Base-by-base conservation (phyloP, 169 alveolate genomes). In the Babesia sp. region DNA sequence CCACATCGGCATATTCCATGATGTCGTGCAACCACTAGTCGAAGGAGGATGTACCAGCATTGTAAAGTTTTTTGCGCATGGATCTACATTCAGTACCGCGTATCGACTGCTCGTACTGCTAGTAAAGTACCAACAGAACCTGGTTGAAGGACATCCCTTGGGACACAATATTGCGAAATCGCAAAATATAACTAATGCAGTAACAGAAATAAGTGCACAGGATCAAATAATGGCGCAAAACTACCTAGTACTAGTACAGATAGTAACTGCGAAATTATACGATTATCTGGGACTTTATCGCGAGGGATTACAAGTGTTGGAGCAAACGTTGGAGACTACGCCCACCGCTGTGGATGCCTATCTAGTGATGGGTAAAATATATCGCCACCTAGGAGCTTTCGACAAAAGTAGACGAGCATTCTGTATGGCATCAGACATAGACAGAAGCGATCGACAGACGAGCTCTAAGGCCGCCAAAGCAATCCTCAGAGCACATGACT, bases 381-480 rank as follows among this genome's bases (percentile, higher is more conserved):
- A 75, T 22, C 28, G 45, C 22, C 85, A 75, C 51, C 11, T 75
- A 42, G 76, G 85, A 4, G 71, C 34, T 20, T 60, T 61, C 22
- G 51, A 37, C 8, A 41, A 28, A 18, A 75, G 85, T 50, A 63
- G 41, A 24, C 20, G 54, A 16, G 85, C 70, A 2, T 75, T 51
- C 33, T 51, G 71, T 41, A 54, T 54, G 53, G 85, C 85, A 14
- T 26, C 57, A n/a, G 85, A 75, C 31, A 9, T 75, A 1, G 85
- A 75, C 55, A 5, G 71, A 36, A 61, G 77, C 37, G 85, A 75
- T 39, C 58, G 85, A 9, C 85, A 75, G 22, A 75, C 77, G 37
- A 75, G 85, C 54, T 56, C 71, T 0, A 75, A 75, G 33, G 61
- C 78, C 12, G 68, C 85, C 1, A 75, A 75, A 64, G 66, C 85